phyloP scores from a whole-genome alignment of 2,329 filamentous ascomycete genomes.

The Fusarium solani-melongenae region DNA sequence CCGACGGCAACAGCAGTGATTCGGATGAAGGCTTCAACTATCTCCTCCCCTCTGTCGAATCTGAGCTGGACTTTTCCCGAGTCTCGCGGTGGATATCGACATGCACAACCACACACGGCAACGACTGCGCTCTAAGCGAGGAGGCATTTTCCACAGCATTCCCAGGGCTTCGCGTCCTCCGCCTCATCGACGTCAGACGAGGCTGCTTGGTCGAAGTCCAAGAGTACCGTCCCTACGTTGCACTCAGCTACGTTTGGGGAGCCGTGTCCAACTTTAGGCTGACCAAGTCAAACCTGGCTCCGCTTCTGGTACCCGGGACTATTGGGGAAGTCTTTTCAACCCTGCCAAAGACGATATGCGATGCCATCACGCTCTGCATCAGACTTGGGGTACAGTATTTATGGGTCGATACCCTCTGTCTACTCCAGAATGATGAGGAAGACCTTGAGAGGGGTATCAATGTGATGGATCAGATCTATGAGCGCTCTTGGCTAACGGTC shows the following conservation, averaged over 20 bases:
- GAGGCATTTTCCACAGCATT: background rate
- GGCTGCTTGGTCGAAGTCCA: background rate
- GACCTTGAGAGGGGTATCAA: conserved; percentile 7
- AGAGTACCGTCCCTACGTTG: conserved; percentile 9
- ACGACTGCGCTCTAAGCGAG: background rate
- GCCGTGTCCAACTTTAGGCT: conserved; percentile 12
- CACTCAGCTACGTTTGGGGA: conserved; percentile 27
- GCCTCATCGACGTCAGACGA: background rate
- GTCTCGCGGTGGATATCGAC: background rate
- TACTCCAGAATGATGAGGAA: conserved; percentile 3
- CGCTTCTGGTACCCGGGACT: background rate
- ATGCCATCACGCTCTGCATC: background rate
- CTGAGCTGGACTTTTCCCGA: background rate
- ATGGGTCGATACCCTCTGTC: conserved; percentile 7
- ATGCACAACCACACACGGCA: background rate
- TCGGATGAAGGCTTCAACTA: background rate
- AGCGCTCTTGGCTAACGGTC: conserved; percentile 18
- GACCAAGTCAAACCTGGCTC: conserved; percentile 2
- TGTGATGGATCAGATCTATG: conserved; percentile 25
- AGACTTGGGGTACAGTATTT: conserved; percentile 9
- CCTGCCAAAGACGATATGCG: conserved; percentile 3
- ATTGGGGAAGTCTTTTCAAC: background rate
- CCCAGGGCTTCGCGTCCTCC: background rate
- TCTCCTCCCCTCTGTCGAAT: background rate
- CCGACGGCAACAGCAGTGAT: background rate